Percentiles rank a stretch among this genome's conserved stretches.
phyloP scores from a whole-genome alignment of 768 basidiomycete species.

The Gymnopilus dilepis region DNA sequence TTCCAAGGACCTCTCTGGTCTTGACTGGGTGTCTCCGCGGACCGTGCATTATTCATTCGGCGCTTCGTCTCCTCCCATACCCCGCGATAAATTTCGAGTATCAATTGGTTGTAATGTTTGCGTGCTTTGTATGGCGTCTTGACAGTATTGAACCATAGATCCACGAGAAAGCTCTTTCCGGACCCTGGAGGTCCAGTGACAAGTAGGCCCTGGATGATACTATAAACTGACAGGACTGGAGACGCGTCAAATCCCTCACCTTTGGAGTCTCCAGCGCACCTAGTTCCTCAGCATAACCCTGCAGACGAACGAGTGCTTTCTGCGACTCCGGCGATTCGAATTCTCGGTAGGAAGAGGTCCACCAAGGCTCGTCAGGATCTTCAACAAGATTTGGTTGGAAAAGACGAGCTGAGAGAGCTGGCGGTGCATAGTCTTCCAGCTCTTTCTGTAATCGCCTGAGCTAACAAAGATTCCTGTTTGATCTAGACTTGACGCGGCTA shows the following conservation, averaged over 20 bases:
- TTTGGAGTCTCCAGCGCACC: slow-evolving; percentile 56
- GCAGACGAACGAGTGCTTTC: slow-evolving; percentile 28
- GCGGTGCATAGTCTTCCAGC: slow-evolving; percentile 55
- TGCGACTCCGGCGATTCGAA: slow-evolving; percentile 23
- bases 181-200: slow-evolving; percentile 58
- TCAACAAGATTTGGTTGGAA: slow-evolving; percentile 32
- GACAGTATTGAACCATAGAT: slow-evolving; percentile 59
- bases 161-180: slow-evolving; percentile 59
- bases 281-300: slow-evolving; percentile 56
- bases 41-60: slow-evolving; percentile 32
- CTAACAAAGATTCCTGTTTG: slow-evolving; percentile 30
- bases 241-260: slow-evolving; percentile 31
- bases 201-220: slow-evolving; percentile 46
- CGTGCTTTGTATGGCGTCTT: slow-evolving; percentile 58
- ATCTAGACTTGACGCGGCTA: not conserved
- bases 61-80: slow-evolving; percentile 56
- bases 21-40: not conserved
- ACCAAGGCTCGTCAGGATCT: slow-evolving; percentile 36
- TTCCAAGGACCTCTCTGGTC: slow-evolving; percentile 32
- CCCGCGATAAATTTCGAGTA: slow-evolving; percentile 58
- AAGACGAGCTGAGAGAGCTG: slow-evolving; percentile 31
- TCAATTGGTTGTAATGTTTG: slow-evolving; percentile 62
- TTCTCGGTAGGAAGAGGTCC: slow-evolving; percentile 28
- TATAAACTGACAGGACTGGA: not conserved
- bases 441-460: slow-evolving; percentile 52